Percentiles rank a stretch among this genome's conserved stretches.
Evolutionary conservation across 805 yeast genomes (phyloP).

Genomic region (Metschnikowia similis): DNA sequence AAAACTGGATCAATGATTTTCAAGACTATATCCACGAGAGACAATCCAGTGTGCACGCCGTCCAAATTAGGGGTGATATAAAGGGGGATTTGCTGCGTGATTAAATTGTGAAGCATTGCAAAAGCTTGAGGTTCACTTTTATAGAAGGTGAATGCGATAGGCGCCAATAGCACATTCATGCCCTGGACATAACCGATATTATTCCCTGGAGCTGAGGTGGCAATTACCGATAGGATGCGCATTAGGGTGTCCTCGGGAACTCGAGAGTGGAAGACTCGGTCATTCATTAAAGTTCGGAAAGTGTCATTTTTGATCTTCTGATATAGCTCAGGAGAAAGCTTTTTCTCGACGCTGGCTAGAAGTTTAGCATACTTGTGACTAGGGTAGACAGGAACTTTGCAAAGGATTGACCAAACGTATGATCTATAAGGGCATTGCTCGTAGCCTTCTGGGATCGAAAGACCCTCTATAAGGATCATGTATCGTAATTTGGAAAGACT

Average conservation of each 20-base stretch:
- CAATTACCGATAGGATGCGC: slow-evolving; percentile 69
- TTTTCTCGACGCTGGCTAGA: slow-evolving; percentile 49
- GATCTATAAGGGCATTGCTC: slow-evolving; percentile 63
- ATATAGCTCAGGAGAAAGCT: slow-evolving; percentile 45
- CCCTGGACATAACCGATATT: slow-evolving; percentile 77
- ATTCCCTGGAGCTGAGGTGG: slow-evolving; percentile 39
- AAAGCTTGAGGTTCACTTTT: slow-evolving; percentile 85
- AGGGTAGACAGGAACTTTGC: slow-evolving; percentile 57
- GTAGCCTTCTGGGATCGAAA: slow-evolving; percentile 38
- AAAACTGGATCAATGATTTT: slow-evolving; percentile 70
- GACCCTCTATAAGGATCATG: slow-evolving; percentile 40
- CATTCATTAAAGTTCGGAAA: slow-evolving; percentile 78
- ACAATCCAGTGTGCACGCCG: slow-evolving; percentile 77
- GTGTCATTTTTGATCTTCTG: slow-evolving; percentile 80
- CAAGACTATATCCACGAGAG: slow-evolving; percentile 69
- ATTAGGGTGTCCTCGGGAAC: slow-evolving; percentile 69
- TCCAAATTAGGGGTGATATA: slow-evolving; percentile 72
- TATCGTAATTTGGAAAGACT: slow-evolving; percentile 48
- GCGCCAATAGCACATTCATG: slow-evolving; percentile 82
- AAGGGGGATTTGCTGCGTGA: slow-evolving; percentile 65
- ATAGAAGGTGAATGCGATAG: slow-evolving; percentile 64
- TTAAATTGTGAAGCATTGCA: slow-evolving; percentile 58
- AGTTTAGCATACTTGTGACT: slow-evolving; percentile 50
- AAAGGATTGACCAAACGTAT: slow-evolving; percentile 77
- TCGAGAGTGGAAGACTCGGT: slow-evolving; percentile 53